These are phyloP conservation scores for Mortierella sp. DNA, from an alignment of 371 early-diverging fungal genomes.

Conservation along the genomic window DNA sequence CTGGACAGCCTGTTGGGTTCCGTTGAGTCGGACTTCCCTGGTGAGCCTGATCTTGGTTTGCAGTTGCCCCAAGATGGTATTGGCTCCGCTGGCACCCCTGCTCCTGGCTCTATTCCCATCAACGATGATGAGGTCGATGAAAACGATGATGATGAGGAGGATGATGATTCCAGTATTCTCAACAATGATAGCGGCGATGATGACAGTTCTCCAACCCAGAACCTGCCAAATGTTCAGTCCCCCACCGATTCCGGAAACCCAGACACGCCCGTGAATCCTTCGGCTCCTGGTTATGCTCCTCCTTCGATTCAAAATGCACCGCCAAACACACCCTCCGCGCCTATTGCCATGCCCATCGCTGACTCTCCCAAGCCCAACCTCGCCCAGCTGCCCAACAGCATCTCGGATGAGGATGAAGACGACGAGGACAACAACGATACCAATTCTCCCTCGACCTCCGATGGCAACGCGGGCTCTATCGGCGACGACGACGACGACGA, in stretches of 20 bases:
- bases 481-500: neutral
- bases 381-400: neutral
- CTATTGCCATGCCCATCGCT: neutral
- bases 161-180: neutral
- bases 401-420: slow-evolving; percentile 1
- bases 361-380: neutral
- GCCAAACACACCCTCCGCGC: neutral
- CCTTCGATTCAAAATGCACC: neutral
- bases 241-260: too few relatives aligned
- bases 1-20: neutral
- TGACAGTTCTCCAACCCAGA: neutral
- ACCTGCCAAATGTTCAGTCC: neutral
- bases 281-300: neutral
- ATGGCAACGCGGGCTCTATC: neutral
- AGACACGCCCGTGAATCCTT: too few relatives aligned
- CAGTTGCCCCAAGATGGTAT: neutral
- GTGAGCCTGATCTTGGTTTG: neutral
- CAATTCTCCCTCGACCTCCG: neutral
- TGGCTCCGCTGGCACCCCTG: neutral
- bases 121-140: neutral
- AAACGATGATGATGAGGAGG: slow-evolving; percentile 15
- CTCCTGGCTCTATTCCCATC: neutral
- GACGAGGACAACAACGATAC: neutral
- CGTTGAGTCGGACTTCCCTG: neutral
- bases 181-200: neutral